A percentile compares a stretch with the other conserved stretches of the same genome.
Conservation (phyloP, 2,329 filamentous ascomycete species). For the Fusarium annulatum region DNA sequence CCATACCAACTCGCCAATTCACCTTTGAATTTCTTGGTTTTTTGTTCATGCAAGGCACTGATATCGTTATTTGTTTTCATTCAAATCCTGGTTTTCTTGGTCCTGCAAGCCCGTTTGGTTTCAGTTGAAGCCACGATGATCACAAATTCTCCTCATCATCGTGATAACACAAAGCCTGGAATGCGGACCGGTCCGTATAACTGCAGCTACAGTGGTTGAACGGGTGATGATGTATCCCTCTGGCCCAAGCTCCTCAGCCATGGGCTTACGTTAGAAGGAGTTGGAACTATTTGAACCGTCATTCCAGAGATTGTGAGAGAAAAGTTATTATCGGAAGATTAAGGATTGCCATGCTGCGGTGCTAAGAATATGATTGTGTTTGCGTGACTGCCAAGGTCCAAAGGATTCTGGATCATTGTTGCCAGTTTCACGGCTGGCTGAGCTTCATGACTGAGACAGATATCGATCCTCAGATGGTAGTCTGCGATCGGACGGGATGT, state of each 20-base stretch:
- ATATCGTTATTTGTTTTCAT: slow-evolving; percentile 5
- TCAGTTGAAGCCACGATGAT: neutral
- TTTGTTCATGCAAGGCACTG: neutral
- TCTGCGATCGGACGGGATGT: neutral
- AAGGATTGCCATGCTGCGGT: neutral
- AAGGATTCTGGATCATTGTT: neutral
- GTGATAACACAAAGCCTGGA: neutral
- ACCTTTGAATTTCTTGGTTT: neutral
- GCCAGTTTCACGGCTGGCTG: neutral
- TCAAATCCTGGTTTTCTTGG: neutral
- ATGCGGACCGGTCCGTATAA: slow-evolving; percentile 10
- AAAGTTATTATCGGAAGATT: neutral
- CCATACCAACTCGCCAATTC: slow-evolving; percentile 13
- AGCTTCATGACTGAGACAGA: neutral
- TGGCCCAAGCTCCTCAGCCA: neutral
- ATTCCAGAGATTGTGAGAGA: slow-evolving; percentile 6
- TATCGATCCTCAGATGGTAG: neutral
- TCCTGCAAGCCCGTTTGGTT: slow-evolving; percentile 3
- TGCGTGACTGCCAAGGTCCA: neutral
- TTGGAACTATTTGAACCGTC: neutral
- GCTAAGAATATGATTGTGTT: slow-evolving; percentile 15
- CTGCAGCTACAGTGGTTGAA: slow-evolving; percentile 18
- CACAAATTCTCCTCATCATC: neutral
- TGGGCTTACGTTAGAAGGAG: neutral
- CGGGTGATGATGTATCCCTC: neutral